Percentiles rank a stretch among this genome's conserved stretches.
Conservation (phyloP, 768 basidiomycete genomes). For the Kwoniella sp. region DNA sequence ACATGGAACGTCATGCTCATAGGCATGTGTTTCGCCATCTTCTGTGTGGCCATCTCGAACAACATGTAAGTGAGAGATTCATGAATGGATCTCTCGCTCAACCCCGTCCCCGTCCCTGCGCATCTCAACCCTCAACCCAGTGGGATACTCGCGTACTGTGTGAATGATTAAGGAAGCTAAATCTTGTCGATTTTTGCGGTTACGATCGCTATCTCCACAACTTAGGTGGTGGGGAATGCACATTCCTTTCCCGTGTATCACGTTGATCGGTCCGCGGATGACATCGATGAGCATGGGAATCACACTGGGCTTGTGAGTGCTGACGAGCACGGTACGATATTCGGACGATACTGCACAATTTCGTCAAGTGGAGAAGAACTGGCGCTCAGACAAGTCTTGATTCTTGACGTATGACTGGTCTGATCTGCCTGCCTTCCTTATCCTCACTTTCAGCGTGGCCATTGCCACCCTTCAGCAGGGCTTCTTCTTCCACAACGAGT, state of each 20-base stretch:
- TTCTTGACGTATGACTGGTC: background rate
- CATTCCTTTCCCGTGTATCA: slow-evolving; percentile 32
- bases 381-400: no score
- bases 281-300: slow-evolving; percentile 42
- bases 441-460: slow-evolving; percentile 27
- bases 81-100: no score
- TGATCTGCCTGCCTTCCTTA: no score
- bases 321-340: no score
- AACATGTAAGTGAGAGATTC: slow-evolving; percentile 33
- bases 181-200: no score
- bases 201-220: no score
- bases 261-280: slow-evolving; percentile 41
- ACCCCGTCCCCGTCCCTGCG: no score
- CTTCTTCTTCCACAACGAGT: slow-evolving; percentile 26
- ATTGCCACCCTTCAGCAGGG: slow-evolving; percentile 31
- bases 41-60: slow-evolving; percentile 35
- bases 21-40: slow-evolving; percentile 35
- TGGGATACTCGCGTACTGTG: no score
- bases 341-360: background rate
- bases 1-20: slow-evolving; percentile 39
- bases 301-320: slow-evolving; percentile 44
- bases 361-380: background rate
- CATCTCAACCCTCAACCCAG: no score
- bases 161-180: no score
- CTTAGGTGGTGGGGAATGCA: slow-evolving; percentile 46